Evolutionary conservation across 2,329 filamentous ascomycete species (phyloP).

Genomic region (Exophiala oligosperma): DNA sequence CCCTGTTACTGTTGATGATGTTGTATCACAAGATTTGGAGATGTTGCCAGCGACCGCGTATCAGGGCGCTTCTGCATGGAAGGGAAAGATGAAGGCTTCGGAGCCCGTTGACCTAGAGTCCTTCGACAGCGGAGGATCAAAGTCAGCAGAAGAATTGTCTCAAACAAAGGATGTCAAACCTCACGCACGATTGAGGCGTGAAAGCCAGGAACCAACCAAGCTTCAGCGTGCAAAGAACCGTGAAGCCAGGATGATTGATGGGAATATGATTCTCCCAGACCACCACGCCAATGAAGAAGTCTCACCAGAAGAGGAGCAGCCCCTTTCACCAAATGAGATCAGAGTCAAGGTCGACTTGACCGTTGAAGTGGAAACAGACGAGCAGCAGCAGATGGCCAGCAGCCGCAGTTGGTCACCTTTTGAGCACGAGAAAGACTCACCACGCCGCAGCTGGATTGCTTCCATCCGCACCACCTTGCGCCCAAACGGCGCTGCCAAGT

Average conservation of each 20-base stretch:
- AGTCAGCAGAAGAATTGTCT: constrained; percentile 7
- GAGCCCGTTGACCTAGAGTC: background rate
- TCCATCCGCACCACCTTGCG: constrained; percentile 21
- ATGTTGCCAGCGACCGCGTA: no score
- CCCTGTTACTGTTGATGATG: background rate
- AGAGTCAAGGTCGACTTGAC: background rate
- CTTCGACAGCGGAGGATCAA: background rate
- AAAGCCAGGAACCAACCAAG: constrained; percentile 15
- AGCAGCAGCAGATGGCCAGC: background rate
- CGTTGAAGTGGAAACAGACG: constrained; percentile 3
- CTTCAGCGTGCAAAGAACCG: constrained; percentile 20
- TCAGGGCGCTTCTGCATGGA: no score
- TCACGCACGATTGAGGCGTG: constrained; percentile 8
- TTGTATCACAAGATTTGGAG: background rate
- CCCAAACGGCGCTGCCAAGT: constrained; percentile 6
- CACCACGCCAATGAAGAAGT: constrained; percentile 14
- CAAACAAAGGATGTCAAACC: constrained; percentile 6
- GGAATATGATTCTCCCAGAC: constrained; percentile 16
- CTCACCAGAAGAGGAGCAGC: background rate
- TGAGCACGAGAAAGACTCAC: constrained; percentile 17
- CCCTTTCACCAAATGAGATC: background rate
- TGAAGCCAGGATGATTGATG: constrained; percentile 26
- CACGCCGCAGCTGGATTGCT: constrained; percentile 22
- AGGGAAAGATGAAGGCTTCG: background rate
- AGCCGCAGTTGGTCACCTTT: constrained; percentile 18